Conservation (phyloP, 2,329 filamentous ascomycete species). For the Penicillium thymicola region DNA sequence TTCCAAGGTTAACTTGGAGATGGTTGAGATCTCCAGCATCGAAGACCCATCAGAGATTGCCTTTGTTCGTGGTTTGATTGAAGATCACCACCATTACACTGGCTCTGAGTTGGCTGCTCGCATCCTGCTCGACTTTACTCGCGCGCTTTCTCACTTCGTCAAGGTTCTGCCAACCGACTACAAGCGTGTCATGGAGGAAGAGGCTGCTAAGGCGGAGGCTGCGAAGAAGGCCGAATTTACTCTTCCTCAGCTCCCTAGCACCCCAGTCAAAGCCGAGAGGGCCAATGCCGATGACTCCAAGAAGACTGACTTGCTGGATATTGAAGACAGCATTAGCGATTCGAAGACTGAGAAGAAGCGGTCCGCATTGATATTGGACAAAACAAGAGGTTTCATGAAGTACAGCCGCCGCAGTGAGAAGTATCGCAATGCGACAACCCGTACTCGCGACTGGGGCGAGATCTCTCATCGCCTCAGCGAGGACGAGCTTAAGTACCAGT, state of each 20-base stretch:
- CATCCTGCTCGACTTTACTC: slow-evolving; percentile 91
- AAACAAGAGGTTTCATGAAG: slow-evolving; percentile 97
- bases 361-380: slow-evolving; percentile 87
- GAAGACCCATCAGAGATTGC: slow-evolving; percentile 87
- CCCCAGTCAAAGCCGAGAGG: slow-evolving; percentile 52
- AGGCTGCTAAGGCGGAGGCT: slow-evolving; percentile 79
- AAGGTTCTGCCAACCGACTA: slow-evolving; percentile 94
- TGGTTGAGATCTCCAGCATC: slow-evolving; percentile 85
- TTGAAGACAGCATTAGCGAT: slow-evolving; percentile 87
- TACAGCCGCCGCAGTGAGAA: slow-evolving; percentile 91
- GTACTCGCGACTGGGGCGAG: slow-evolving; percentile 91
- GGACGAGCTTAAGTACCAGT: slow-evolving; percentile 94
- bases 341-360: slow-evolving; percentile 84
- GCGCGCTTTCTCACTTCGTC: slow-evolving; percentile 83
- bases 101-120: slow-evolving; percentile 91
- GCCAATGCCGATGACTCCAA: slow-evolving; percentile 58
- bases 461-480: slow-evolving; percentile 82
- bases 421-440: slow-evolving; percentile 78
- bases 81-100: slow-evolving; percentile 97
- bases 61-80: slow-evolving; percentile 83
- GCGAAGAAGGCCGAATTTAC: slow-evolving; percentile 81
- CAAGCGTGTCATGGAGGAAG: slow-evolving; percentile 85
- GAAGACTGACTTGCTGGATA: slow-evolving; percentile 73
- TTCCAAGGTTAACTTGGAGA: slow-evolving; percentile 92
- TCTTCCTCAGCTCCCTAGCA: slow-evolving; percentile 69